Evolutionary conservation across 495 filamentous ascomycete species (phyloP).

Genomic region (Cercophora sp.): DNA sequence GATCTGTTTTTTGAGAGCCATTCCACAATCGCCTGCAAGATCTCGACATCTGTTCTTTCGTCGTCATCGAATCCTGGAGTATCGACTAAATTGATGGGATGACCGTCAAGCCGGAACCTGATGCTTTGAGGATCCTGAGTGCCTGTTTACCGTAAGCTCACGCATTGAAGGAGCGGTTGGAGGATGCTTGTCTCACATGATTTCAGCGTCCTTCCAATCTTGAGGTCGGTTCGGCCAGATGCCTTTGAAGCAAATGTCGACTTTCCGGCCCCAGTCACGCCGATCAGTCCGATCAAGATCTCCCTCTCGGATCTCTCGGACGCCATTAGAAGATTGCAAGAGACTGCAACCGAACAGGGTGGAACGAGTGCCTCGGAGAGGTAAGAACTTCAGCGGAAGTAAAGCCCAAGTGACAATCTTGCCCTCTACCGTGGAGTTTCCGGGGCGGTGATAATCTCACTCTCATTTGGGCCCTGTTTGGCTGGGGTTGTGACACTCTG

Average conservation of each 20-base stretch:
- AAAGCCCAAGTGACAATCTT: background rate
- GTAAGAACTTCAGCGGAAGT: background rate
- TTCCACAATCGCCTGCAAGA: slow-evolving; percentile 36
- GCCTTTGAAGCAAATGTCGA: slow-evolving; percentile 3
- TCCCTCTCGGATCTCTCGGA: background rate
- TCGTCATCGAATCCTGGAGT: slow-evolving; percentile 48
- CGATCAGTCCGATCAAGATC: background rate
- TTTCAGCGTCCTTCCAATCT: slow-evolving; percentile 1
- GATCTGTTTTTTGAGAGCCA: background rate
- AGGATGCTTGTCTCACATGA: background rate
- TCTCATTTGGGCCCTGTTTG: no score
- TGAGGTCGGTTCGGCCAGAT: background rate
- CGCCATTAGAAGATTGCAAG: background rate
- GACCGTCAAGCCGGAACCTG: background rate
- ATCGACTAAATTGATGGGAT: slow-evolving; percentile 30
- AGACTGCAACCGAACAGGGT: background rate
- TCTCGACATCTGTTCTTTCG: slow-evolving; percentile 29
- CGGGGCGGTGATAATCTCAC: no score
- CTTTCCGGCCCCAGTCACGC: slow-evolving; percentile 6
- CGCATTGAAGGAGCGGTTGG: background rate
- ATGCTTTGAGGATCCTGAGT: background rate
- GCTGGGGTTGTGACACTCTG: no score
- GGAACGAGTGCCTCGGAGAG: background rate
- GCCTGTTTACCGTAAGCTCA: background rate
- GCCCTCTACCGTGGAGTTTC: no score